Evolutionary conservation across 2,329 filamentous ascomycete genomes (phyloP).

Genomic region (Epichloe scottii): DNA sequence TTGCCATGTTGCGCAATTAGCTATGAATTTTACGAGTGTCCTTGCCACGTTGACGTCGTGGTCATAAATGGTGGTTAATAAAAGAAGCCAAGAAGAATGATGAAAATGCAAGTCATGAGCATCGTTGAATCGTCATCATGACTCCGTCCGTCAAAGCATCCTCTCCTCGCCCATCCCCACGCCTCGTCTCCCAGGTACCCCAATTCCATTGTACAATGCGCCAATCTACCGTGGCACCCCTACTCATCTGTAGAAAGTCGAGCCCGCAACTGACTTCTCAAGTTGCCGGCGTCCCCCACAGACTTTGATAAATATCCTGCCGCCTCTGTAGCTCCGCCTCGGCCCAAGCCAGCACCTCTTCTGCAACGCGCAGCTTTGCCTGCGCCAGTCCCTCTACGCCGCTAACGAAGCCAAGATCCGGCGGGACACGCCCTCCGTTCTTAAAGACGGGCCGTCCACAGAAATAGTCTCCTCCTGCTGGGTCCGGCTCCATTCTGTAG

Average conservation of each 20-base stretch:
- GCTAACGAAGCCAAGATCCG: constrained; percentile 20
- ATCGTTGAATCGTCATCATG: neutral
- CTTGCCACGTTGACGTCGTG: too few species aligned
- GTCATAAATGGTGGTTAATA: too few species aligned
- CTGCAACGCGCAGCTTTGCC: constrained; percentile 27
- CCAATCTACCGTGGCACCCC: too few species aligned
- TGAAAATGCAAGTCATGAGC: neutral
- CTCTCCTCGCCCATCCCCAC: too few species aligned
- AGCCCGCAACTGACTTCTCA: neutral
- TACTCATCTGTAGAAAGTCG: too few species aligned
- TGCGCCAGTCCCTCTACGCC: constrained; percentile 21
- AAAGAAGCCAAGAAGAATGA: too few species aligned
- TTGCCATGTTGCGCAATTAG: neutral
- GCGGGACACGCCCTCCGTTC: constrained; percentile 18
- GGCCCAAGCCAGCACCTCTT: constrained; percentile 26
- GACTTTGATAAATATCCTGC: neutral
- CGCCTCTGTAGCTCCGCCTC: constrained; percentile 11
- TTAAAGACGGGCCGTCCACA: constrained; percentile 23
- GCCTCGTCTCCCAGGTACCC: too few species aligned
- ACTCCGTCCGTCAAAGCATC: neutral
- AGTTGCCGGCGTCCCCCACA: constrained; percentile 1
- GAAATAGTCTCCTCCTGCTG: constrained; percentile 17
- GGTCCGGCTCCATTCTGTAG: constrained; percentile 19
- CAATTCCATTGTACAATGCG: too few species aligned
- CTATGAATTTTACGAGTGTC: too few species aligned